phyloP scores from a whole-genome alignment of 805 yeast genomes.

The Cyberlindnera euphorbiae region DNA sequence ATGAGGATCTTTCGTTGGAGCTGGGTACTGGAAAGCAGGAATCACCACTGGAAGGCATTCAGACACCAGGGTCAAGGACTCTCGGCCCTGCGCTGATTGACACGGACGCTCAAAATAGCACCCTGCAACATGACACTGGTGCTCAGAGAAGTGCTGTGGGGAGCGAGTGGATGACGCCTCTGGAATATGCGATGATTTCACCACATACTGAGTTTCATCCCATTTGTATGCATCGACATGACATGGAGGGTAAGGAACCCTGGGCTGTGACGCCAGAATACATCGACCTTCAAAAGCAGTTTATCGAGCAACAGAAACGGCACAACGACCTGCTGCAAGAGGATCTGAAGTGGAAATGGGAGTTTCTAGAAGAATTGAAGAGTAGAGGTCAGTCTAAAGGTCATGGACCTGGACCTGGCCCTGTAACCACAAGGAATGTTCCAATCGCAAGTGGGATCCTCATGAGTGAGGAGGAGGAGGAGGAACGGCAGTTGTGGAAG shows the following conservation, averaged over 20 bases:
- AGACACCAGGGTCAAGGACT: too few species aligned
- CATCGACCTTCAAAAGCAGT: conserved; percentile 1
- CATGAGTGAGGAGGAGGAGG: too few species aligned
- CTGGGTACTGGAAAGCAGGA: too few species aligned
- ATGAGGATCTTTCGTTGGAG: too few species aligned
- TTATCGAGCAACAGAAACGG: conserved; percentile 5
- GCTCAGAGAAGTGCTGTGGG: too few species aligned
- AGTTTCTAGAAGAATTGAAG: conserved; percentile 1
- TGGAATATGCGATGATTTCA: background rate
- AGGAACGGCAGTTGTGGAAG: too few species aligned
- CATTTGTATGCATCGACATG: background rate
- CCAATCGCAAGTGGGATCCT: background rate
- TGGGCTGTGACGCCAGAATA: background rate
- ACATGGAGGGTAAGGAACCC: background rate
- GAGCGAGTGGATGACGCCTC: too few species aligned
- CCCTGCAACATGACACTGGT: too few species aligned
- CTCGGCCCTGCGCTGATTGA: too few species aligned
- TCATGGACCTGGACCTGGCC: too few species aligned
- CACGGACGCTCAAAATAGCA: too few species aligned
- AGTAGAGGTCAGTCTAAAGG: conserved; percentile 1
- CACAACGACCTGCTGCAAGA: conserved; percentile 8
- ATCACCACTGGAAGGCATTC: too few species aligned
- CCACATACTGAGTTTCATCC: background rate
- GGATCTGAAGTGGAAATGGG: conserved; percentile 11
- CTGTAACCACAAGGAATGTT: background rate